A percentile compares a stretch with the other conserved stretches of the same genome.
phyloP scores from a whole-genome alignment of 2,329 filamentous ascomycete species.

The Penicillium polonicum region DNA sequence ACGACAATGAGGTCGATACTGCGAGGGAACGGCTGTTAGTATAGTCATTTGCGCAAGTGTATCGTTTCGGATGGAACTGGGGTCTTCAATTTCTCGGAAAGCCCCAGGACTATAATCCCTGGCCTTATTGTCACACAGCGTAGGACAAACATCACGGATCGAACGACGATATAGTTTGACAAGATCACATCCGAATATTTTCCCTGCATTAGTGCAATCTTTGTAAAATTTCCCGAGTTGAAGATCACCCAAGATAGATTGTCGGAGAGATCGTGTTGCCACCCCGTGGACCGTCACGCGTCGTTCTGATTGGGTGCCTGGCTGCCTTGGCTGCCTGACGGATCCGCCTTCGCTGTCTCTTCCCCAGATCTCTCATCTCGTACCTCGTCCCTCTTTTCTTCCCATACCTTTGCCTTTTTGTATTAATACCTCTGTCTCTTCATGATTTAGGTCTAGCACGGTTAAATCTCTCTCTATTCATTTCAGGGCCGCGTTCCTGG shows the following conservation, averaged over 20 bases:
- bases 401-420: neutral
- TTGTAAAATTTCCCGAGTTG: neutral
- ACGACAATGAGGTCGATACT: slow-evolving; percentile 19
- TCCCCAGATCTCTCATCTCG: slow-evolving; percentile 9
- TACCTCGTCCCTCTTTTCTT: neutral
- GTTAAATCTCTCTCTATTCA: neutral
- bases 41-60: neutral
- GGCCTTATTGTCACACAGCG: slow-evolving; percentile 2
- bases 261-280: neutral
- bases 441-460: neutral
- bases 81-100: neutral
- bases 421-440: neutral
- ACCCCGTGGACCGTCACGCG: slow-evolving; percentile 3
- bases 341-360: slow-evolving; percentile 5
- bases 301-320: slow-evolving; percentile 8
- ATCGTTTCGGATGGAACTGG: neutral
- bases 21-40: slow-evolving; percentile 8
- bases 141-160: neutral
- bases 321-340: slow-evolving; percentile 9
- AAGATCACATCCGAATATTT: neutral
- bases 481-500: slow-evolving; percentile 9
- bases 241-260: neutral
- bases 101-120: neutral
- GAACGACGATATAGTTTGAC: neutral
- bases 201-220: neutral